Base-by-base conservation (phyloP, 1,284 basidiomycete species). In the Grifola frondosa region DNA sequence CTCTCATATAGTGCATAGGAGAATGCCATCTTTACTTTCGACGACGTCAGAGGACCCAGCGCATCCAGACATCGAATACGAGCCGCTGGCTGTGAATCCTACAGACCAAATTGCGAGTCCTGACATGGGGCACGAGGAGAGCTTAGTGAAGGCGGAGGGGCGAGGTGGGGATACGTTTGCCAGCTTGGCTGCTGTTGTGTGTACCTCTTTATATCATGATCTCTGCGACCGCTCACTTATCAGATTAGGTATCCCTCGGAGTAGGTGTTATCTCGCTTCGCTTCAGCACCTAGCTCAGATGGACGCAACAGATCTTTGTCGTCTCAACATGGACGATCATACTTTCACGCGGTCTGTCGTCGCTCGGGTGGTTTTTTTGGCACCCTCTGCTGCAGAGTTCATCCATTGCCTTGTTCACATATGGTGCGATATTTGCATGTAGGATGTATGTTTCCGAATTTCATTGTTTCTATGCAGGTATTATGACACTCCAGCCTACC, bases 401-500 rank as follows among this genome's bases (percentile, higher is more conserved):
- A 4, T 71, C 80, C 1, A 58, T 87, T 29, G 59, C 65, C 4
- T 61, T 71, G 20, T 76, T 87, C 57, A 75, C 77, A 2, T 84
- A 79, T 55, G 81, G 86, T 82, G 47, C 19, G 67, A 50, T n/a
- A n/a, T n/a, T n/a, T n/a, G n/a, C n/a, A n/a, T n/a, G n/a, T n/a
- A 12, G 22, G 9, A 15, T 13, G 24, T 46, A 24, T n/a, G 20
- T 28, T 34, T 38, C 24, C 16, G 24, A 37, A 29, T 28, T n/a
- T 19, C 20, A 38, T n/a, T 31, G 16, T 21, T n/a, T 23, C 20
- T 17, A n/a, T 25, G 20, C 52, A 86, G 84, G 80, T n/a, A 77
- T 88, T 36, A 48, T 84, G 49, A 85, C 82, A n/a, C 75, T 89
- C 6, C 86, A 89, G 56, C 83, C 85, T 0, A 87, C 86, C 2